Evolutionary conservation across 2,329 filamentous ascomycete species (phyloP), one percentile per base, ranked within the genome.

Genomic region (Aspergillus quadrilineatus): DNA sequence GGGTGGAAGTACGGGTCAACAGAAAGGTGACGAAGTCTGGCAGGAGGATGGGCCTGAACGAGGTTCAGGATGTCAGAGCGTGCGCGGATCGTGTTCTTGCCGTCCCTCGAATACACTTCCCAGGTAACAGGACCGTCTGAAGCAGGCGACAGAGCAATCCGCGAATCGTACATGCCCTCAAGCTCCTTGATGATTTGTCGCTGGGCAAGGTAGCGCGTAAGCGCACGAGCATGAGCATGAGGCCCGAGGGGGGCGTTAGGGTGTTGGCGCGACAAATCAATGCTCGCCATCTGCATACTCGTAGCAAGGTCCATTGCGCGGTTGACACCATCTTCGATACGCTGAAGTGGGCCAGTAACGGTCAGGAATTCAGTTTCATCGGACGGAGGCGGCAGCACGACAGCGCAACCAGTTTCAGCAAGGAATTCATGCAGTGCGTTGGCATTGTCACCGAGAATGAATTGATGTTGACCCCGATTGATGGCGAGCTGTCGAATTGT

Each of bases 301-400:
- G 89, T 89, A 47, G 93, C 92, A 54, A 97, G 82, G 64, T 96
- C 89, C 82, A 95, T 91, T 47, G 92, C 90, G 72, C 86, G 89
- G 69, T 96, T 89, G 46, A 92, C 79, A 67, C 89, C 94, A 61
- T 80, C 80, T 60, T 89, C 82, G 55, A 97, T 85, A 65, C 85
- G 85, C 60, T 89, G 84, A 6, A 86, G 77, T 15, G 89, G 91
- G 3, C 94, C 94, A 61, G 96, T 86, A 60, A 99, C 85, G 30
- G 90, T 93, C 46, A 97, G 84, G 42, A 85, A 86, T 67, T 96
- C 90, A 46, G 90, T 89, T 56, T 94, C 89, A 52, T 90, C 86
- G 26, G 88, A 85, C 28, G 81, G 81, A 6, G 91, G 84, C 52
- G 87, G 93, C 45, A 97, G 76, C 56, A 97, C 84, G 58, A 97